Evolutionary conservation across 1,139 yeast genomes (phyloP), one percentile per base, ranked within the genome.

Genomic region (Pichia sp.): DNA sequence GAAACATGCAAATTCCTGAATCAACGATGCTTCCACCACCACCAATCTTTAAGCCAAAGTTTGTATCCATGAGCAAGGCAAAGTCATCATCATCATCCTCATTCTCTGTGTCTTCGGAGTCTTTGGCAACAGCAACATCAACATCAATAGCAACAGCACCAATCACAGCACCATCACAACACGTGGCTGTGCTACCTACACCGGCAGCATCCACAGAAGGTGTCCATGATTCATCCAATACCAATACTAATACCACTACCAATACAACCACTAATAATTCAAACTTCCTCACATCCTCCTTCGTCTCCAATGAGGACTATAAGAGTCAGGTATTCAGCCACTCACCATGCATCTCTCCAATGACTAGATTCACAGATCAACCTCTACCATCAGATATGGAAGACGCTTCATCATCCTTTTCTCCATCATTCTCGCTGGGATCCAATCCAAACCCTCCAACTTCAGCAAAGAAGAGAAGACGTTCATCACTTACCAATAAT

Each of bases 31-130:
- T 74, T 19, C 81, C 82, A 9, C 61, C 69, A 4, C 82, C 83
- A 1, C 84, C 84, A 5, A 67, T 69, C 19, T 66, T 77, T 42
- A 75, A 74, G 51, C 74, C 83, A 4, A 74, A 80, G 15, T 74
- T 75, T 37, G 72, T 75, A 30, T 81, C 74, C n/a, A n/a, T n/a
- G n/a, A n/a, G n/a, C n/a, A n/a, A n/a, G n/a, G n/a, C n/a, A n/a
- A n/a, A n/a, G n/a, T n/a, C n/a, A n/a, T n/a, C n/a, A n/a, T n/a
- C n/a, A n/a, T n/a, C n/a, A n/a, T n/a, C n/a, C n/a, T n/a, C n/a
- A n/a, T n/a, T n/a, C n/a, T n/a, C n/a, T n/a, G n/a, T n/a, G n/a
- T n/a, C n/a, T n/a, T n/a, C n/a, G n/a, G n/a, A n/a, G n/a, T n/a
- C n/a, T n/a, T n/a, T n/a, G n/a, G n/a, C n/a, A n/a, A n/a, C n/a